Percentiles rank a stretch among this genome's conserved stretches.
Conservation (phyloP, 2,329 filamentous ascomycete genomes). For the Phoma sp. region DNA sequence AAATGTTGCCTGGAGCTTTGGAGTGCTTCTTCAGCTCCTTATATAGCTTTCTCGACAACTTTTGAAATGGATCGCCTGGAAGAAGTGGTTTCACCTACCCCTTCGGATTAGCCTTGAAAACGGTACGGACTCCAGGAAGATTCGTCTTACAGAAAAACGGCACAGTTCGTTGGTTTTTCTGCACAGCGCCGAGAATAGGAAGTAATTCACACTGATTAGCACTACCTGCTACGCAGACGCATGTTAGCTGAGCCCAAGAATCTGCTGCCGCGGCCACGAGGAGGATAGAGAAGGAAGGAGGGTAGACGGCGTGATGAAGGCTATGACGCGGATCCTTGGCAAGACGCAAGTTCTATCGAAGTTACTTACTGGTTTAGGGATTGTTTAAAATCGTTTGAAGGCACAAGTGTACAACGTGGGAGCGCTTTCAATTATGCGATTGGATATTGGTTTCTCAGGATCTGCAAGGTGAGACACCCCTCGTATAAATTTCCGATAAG, state of each 20-base stretch:
- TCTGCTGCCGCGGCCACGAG: constrained; percentile 20
- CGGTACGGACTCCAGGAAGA: constrained; percentile 25
- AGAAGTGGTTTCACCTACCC: constrained; percentile 39
- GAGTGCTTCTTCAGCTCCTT: constrained; percentile 29
- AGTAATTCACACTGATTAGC: constrained; percentile 39
- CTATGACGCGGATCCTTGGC: constrained; percentile 36
- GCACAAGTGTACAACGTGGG: constrained; percentile 18
- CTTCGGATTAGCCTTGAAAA: constrained; percentile 34
- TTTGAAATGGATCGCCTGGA: constrained; percentile 17
- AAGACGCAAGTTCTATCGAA: constrained; percentile 38
- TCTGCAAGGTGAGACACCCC: constrained; percentile 26
- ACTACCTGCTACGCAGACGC: constrained; percentile 29
- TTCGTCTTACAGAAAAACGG: constrained; percentile 23
- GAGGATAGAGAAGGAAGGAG: constrained; percentile 24
- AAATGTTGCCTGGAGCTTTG: constrained; percentile 36
- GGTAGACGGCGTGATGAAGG: constrained; percentile 19
- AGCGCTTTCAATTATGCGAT: constrained; percentile 23
- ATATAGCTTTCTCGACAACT: constrained; percentile 36
- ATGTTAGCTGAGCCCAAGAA: constrained; percentile 34
- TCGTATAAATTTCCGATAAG: constrained; percentile 29
- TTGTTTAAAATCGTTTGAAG: constrained; percentile 29
- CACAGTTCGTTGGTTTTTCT: constrained; percentile 37
- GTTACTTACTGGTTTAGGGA: constrained; percentile 44
- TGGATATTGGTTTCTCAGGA: constrained; percentile 23
- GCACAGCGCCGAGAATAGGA: constrained; percentile 39